phyloP scores from a whole-genome alignment of 192 early-diverging fungal genomes.

The Phlyctochytrium planicorne region DNA sequence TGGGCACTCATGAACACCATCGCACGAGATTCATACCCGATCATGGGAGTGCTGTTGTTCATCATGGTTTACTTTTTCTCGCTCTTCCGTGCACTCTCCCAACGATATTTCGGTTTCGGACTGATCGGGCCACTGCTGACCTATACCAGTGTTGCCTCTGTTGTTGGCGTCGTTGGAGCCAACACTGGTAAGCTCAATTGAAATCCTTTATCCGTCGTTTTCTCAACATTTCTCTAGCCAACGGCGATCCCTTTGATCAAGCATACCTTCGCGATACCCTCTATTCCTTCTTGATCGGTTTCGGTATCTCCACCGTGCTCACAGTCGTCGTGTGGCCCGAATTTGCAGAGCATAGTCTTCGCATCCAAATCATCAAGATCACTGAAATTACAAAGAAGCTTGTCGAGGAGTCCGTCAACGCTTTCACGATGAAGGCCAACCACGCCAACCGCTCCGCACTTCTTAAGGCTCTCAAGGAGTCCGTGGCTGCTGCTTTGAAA shows the following conservation, averaged over 20 bases:
- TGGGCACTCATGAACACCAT: neutral
- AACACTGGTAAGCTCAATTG: neutral
- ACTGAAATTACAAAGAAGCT: neutral
- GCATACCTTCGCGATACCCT: conserved; percentile 6
- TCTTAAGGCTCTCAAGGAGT: neutral
- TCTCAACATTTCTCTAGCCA: neutral
- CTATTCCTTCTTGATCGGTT: conserved; percentile 5
- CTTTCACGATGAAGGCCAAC: neutral
- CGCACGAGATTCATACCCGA: neutral
- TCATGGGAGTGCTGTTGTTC: neutral
- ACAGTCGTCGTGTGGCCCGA: neutral
- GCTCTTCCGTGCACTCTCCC: neutral
- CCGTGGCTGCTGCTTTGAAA: neutral
- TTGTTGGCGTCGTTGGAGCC: neutral
- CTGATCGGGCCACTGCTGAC: neutral
- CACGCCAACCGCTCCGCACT: neutral
- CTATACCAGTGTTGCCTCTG: neutral
- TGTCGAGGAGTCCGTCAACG: neutral
- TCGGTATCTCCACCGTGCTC: neutral
- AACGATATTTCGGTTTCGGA: neutral
- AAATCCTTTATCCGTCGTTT: neutral
- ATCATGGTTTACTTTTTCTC: neutral
- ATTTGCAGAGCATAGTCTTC: neutral
- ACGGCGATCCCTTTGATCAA: conserved; percentile 1
- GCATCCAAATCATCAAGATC: neutral